Base-by-base conservation (phyloP, 1,284 basidiomycete genomes). In the Pseudozyma pruni region DNA sequence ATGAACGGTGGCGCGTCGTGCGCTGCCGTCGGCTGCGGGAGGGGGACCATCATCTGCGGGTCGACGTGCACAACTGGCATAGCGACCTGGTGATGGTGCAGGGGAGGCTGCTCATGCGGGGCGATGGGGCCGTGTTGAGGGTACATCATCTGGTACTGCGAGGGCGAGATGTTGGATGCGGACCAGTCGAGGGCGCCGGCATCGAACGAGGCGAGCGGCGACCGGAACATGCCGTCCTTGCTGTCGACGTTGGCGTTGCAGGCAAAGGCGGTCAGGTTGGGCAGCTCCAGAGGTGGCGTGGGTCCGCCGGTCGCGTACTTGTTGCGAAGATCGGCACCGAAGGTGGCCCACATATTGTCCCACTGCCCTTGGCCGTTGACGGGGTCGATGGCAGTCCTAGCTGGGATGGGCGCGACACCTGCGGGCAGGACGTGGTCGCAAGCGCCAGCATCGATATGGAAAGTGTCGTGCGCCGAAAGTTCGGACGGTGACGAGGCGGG, bases 171-270 rank as follows among this genome's bases (percentile, higher is more conserved):
- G 50, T 57, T 38, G 33, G 48, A 44, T 3, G 49, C 19, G 4
- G 61, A 58, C 68, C 61, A 66, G 22, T 71, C 68, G 25, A 71
- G 53, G 3, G 68, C 68, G 5, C 53, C 68, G 1, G 57, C 68
- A 33, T 71, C 68, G 10, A 66, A 54, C 23, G 61, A 61, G 1
- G 52, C 46, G 17, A 50, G 34, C 6, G 53, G 49, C 23, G 56
- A 48, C 2, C 47, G 34, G 34, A 52, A 39, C 8, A 55, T 3
- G 4, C 27, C 43, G 8, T 52, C 47, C 48, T 62, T 69, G 51
- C 25, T 41, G 27, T 61, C 46, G 17, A 45, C 23, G 29, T 47
- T 37, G 40, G 46, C 46, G 41, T 57, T 54, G 54, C 46, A 50
- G 1, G 53, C 58, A 34, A 41, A 68, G 2, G 55, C 51, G 9